Percentiles rank a stretch among this genome's conserved stretches.
Evolutionary conservation across 768 basidiomycete genomes (phyloP).

Genomic region (Lyophyllum shimeji): DNA sequence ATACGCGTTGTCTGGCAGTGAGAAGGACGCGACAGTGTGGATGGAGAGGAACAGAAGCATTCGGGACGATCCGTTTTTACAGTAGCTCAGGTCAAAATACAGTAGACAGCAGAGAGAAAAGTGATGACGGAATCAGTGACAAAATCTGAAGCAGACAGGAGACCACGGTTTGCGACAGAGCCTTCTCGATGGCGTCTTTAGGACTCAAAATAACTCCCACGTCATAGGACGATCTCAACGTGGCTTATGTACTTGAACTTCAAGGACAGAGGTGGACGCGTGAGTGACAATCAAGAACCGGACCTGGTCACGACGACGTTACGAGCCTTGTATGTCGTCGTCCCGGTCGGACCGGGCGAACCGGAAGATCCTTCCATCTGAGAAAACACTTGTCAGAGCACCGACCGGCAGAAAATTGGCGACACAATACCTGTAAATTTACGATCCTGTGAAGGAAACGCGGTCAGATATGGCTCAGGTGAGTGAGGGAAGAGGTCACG

Average conservation of each 20-base stretch:
- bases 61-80: not conserved
- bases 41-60: not conserved
- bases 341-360: conserved; percentile 39
- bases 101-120: not conserved
- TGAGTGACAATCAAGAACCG: conserved; percentile 22
- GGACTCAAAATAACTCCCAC: not conserved
- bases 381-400: not conserved
- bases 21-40: not conserved
- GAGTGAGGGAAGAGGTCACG: conserved; percentile 12
- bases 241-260: no score
- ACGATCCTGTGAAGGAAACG: conserved; percentile 31
- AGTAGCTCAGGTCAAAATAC: not conserved
- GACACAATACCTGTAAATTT: conserved; percentile 34
- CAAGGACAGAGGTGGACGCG: not conserved
- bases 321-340: conserved; percentile 41
- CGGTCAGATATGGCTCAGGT: not conserved
- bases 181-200: not conserved
- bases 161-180: not conserved
- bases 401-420: not conserved
- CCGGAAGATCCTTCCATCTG: conserved; percentile 49
- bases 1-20: no score
- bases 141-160: not conserved
- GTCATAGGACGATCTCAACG: not conserved
- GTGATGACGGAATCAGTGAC: not conserved
- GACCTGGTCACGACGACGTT: conserved; percentile 38